Base-by-base conservation (phyloP, 257 asterid species). In the Eucommia ulmoides region DNA sequence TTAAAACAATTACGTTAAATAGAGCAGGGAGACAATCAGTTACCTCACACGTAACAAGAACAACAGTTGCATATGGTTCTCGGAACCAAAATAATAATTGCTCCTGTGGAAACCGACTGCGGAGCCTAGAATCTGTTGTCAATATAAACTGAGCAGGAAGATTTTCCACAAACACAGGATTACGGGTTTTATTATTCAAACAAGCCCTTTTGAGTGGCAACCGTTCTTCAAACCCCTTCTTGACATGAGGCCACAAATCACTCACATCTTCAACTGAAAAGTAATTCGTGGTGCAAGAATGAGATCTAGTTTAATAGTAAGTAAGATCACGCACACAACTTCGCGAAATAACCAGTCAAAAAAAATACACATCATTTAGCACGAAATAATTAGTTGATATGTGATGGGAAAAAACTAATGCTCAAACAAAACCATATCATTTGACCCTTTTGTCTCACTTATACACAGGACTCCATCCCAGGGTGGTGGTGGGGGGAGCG, bases 41-140 rank as follows among this genome's bases (percentile, higher is more conserved):
- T 73, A 91, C 97, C 99, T 91, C 97, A 33, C 99, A 86, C 20
- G 85, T 79, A 60, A 86, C 99, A 67, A 91, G 79, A 55, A 86
- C 93, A 54, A 86, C 70, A 10, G 87, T 81, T 24, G 95, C 99
- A 51, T 91, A 86, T 35, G 99, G 95, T 61, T 91, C 97, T 63
- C 99, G 74, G 67, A 86, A 91, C 94, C 97, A 86, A 74, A 91
- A 91, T 62, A 91, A 69, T 23, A 80, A 66, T 63, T 78, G 95
- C 77, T 86, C 99, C 70, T 86, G 95, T 16, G 93, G 94, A 74
- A 68, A 91, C 60, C 94, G 84, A 71, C 97, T 86, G 33, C 94
- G 95, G 19, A 86, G 79, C 66, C 99, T 81, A 62, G 99, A 78
- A 79, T 91, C 99, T 18, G 99, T 91, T 22, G 99, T 86, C 77